phyloP scores from a whole-genome alignment of 129 eudicot species.

The Logfia minima region DNA sequence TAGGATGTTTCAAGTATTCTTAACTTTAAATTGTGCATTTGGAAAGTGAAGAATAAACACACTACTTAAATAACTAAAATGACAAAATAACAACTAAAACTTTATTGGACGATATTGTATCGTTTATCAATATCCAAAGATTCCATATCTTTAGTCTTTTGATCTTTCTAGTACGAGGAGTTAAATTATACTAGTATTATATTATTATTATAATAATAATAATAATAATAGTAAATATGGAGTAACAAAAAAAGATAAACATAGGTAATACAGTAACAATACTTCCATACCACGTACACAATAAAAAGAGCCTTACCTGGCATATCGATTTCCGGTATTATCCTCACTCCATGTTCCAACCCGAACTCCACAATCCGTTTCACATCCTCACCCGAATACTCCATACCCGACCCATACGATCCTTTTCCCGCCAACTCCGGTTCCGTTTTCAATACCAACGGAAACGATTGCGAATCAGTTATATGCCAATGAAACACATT shows the following conservation, averaged over 20 bases:
- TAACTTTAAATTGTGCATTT: background rate
- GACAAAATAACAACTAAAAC: background rate
- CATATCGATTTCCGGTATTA: constrained; percentile 88
- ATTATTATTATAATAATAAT: no score
- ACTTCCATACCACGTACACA: background rate
- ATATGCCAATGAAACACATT: constrained; percentile 98
- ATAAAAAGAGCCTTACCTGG: constrained; percentile 48
- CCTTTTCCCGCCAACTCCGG: constrained; percentile 66
- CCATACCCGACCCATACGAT: constrained; percentile 64
- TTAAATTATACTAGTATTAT: background rate
- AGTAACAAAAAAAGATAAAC: no score
- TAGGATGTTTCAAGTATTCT: no score
- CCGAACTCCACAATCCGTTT: constrained; percentile 65
- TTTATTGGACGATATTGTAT: background rate
- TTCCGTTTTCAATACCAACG: constrained; percentile 67
- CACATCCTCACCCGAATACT: constrained; percentile 59
- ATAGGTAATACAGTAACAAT: background rate
- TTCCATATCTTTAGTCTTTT: background rate
- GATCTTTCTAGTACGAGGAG: no score
- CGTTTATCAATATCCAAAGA: background rate
- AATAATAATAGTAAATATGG: no score
- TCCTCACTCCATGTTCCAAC: constrained; percentile 75
- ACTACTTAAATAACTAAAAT: background rate
- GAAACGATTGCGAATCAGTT: constrained; percentile 94
- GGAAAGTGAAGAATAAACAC: background rate